A percentile compares a stretch with the other conserved stretches of the same genome.
phyloP scores from a whole-genome alignment of 169 alveolate species.

The Eimeria praecox region DNA sequence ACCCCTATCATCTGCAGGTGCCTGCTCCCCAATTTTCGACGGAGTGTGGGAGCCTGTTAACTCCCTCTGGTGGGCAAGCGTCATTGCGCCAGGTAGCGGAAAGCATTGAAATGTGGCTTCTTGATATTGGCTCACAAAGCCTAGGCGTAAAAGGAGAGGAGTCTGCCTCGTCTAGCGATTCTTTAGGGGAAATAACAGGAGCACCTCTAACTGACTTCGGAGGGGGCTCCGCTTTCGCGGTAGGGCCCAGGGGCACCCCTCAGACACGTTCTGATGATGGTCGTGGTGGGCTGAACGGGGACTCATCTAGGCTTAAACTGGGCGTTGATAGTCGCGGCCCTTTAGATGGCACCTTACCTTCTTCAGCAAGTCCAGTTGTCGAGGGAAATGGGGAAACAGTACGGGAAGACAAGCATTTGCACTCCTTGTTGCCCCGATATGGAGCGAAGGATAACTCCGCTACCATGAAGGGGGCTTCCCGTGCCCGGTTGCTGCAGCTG shows the following conservation, averaged over 20 bases:
- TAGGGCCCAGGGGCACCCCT: not conserved
- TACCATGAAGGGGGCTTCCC: not conserved
- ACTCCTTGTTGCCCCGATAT: not conserved
- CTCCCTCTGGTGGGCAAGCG: not conserved
- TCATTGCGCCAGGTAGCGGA: slow-evolving; percentile 50
- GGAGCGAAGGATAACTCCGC: not conserved
- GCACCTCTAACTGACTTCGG: not conserved
- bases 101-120: slow-evolving; percentile 73
- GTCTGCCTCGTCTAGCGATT: slow-evolving; percentile 48
- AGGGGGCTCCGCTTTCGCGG: not conserved
- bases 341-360: not conserved
- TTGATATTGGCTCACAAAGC: not conserved
- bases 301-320: not conserved
- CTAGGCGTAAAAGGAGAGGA: not conserved
- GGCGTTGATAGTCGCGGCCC: not conserved
- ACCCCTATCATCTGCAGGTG: slow-evolving; percentile 36
- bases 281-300: not conserved
- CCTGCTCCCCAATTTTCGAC: not conserved
- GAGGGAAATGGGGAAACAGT: not conserved
- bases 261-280: not conserved
- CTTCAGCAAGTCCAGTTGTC: not conserved
- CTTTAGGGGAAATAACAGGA: slow-evolving; percentile 24
- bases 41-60: slow-evolving; percentile 10
- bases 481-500: not conserved
- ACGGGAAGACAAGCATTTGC: not conserved